Evolutionary conservation across 768 basidiomycete genomes (phyloP).

Genomic region (Phlegmacium glaucopus): DNA sequence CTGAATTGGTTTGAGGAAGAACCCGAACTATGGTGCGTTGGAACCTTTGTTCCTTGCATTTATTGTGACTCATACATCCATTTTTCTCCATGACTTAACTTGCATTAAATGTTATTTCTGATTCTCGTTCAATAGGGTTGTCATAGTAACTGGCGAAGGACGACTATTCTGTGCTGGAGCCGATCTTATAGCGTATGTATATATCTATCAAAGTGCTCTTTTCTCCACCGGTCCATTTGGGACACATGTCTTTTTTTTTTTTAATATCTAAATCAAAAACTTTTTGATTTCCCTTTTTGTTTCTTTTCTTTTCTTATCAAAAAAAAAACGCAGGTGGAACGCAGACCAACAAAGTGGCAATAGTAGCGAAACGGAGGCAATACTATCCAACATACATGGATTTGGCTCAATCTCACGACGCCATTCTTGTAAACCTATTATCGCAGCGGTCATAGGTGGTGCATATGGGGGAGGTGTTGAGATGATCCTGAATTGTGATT

Average conservation of each 20-base stretch:
- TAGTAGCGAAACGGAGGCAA: constrained; percentile 39
- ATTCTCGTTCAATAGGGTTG: constrained; percentile 49
- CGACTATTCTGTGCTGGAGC: constrained; percentile 77
- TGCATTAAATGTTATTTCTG: constrained; percentile 8
- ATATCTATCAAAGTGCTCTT: no score
- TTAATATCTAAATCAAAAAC: no score
- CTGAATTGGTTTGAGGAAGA: constrained; percentile 77
- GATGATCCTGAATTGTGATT: constrained; percentile 71
- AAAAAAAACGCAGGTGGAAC: constrained; percentile 53
- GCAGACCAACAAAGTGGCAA: constrained; percentile 42
- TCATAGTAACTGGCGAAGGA: constrained; percentile 70
- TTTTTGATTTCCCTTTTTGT: background rate
- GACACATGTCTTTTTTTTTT: no score
- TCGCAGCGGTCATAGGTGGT: constrained; percentile 79
- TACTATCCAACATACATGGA: constrained; percentile 45
- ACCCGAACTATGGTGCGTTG: constrained; percentile 62
- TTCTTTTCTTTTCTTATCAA: background rate
- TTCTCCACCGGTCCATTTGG: background rate
- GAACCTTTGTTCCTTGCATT: constrained; percentile 1
- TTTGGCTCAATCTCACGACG: constrained; percentile 76
- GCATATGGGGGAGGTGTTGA: constrained; percentile 68
- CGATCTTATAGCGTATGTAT: constrained; percentile 67
- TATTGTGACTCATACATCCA: constrained; percentile 1
- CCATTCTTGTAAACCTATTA: constrained; percentile 65
- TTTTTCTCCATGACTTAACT: background rate